Evolutionary conservation across 1,284 basidiomycete genomes (phyloP), one percentile per base, ranked within the genome.

Genomic region (Grifola frondosa): DNA sequence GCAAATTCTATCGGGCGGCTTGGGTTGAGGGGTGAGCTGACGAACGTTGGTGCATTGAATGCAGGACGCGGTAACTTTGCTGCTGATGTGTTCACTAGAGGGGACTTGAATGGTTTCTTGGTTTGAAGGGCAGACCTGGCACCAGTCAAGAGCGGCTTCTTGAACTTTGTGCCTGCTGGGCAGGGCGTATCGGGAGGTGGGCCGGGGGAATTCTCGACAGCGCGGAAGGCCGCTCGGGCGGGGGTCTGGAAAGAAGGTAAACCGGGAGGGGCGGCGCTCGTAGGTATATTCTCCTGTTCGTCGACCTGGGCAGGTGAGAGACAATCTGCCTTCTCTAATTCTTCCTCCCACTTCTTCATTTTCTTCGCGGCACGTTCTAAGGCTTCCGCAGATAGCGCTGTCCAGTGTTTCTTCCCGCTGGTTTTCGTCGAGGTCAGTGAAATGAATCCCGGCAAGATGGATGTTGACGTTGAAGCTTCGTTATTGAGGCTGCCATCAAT

Each of bases 331-430:
- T 44, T 44, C 4, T 69, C 67, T 6, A 71, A 68, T 38, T 81
- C 76, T 16, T 67, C 62, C 28, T 82, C 77, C 85, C 56, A 78
- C 56, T 69, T 64, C 46, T 67, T 68, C 63, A 81, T 70, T 52
- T 70, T 77, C 43, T 72, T 69, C 56, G 74, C 65, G 0, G 84
- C 84, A 48, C 71, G 71, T 5, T 73, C 74, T 6, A 85, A 57
- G 1, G 86, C 81, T 19, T 65, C 67, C n/a, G 66, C 69, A 3
- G 84, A 83, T 0, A 83, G 83, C 28, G 67, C 58, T 6, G 81
- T 63, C 53, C 44, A 59, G 15, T 46, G 46, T 31, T 38, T 54
- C 48, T 52, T 53, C 38, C 20, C 44, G 21, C 30, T 46, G 24
- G 12, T 19, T 37, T 17, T 34, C 22, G 23, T 28, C 32, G 10